Base-by-base conservation (phyloP, 768 basidiomycete species). In the Gloeophyllum trabeum region DNA sequence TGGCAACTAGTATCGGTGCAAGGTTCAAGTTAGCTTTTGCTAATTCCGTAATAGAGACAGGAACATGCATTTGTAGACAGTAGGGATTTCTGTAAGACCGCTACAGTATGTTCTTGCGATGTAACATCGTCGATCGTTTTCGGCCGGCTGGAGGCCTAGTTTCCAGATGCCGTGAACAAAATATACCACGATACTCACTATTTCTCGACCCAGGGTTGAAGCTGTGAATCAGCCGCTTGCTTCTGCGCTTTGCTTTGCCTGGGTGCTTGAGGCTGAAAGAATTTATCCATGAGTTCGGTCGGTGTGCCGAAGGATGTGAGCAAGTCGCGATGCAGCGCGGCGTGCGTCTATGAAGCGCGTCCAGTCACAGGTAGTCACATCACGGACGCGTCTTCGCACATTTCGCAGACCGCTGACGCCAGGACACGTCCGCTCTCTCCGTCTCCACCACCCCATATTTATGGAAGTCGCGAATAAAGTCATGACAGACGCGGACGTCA, bases 141-240 rank as follows among this genome's bases (percentile, higher is more conserved):
- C 38, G 96, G 96, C 40, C 96, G 87, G 58, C 92, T 97, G 56
- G 21, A 38, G 25, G 28, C 28, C 10, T 10, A 10, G 28, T 32
- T 32, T n/a, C n/a, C n/a, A 32, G 28, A 10, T 32, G 10, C 28
- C 10, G 10, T 10, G 28, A 32, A 32, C 16, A 10, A 16, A 16
- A 16, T 10, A 32, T 16, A 32, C 10, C 28, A 16, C 10, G 28
- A 10, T 32, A 63, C 77, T 39, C 32, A 93, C 92, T 98, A 99
- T 75, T 97, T 97, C 65, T 99, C 96, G 0, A 99, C 92, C 96
- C 96, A 99, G 47, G 96, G 91, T 55, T 91, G 88, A 28, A 77
- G 58, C 18, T 65, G 67, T 10, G 77, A 77, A 43, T 79, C 76
- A 6, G 69, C 61, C 1, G 48, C 34, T 18, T 56, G 57, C 35